phyloP scores from a whole-genome alignment of 441 rosid species.

The Aquilaria agallochum region DNA sequence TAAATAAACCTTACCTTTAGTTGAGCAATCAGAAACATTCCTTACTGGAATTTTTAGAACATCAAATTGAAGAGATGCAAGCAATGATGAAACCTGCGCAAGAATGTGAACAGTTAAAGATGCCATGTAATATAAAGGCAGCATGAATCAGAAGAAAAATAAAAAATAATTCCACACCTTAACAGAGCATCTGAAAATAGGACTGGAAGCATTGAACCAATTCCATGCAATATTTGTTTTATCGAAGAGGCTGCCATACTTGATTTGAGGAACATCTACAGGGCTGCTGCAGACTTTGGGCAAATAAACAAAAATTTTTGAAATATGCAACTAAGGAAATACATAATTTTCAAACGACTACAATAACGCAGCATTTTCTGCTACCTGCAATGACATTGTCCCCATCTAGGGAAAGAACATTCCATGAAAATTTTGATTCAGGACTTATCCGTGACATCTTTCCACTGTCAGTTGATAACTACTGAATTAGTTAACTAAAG shows the following conservation, averaged over 20 bases:
- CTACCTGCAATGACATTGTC: slow-evolving; percentile 83
- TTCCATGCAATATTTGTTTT: slow-evolving; percentile 45
- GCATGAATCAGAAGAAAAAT: slow-evolving; percentile 1
- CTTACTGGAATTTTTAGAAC: slow-evolving; percentile 65
- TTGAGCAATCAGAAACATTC: slow-evolving; percentile 46
- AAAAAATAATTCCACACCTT: slow-evolving; percentile 36
- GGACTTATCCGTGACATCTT: slow-evolving; percentile 67
- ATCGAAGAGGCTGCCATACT: slow-evolving; percentile 53
- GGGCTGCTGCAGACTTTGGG: slow-evolving; percentile 83
- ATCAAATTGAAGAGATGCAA: slow-evolving; percentile 53
- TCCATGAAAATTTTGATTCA: slow-evolving; percentile 72
- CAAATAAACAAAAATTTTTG: slow-evolving; percentile 7
- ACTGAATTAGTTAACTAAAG: slow-evolving; percentile 13
- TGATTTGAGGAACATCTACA: slow-evolving; percentile 63
- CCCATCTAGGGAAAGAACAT: slow-evolving; percentile 59
- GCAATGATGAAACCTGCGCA: slow-evolving; percentile 52
- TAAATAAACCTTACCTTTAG: slow-evolving; percentile 42
- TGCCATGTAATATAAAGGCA: background rate
- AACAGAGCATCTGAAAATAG: slow-evolving; percentile 56
- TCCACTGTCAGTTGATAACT: slow-evolving; percentile 48
- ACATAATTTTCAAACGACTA: background rate
- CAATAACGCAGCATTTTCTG: slow-evolving; percentile 10
- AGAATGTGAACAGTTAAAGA: slow-evolving; percentile 10
- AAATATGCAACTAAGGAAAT: background rate
- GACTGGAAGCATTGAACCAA: slow-evolving; percentile 63